Conservation (phyloP, 768 basidiomycete species). For the Gymnopilus dilepis region DNA sequence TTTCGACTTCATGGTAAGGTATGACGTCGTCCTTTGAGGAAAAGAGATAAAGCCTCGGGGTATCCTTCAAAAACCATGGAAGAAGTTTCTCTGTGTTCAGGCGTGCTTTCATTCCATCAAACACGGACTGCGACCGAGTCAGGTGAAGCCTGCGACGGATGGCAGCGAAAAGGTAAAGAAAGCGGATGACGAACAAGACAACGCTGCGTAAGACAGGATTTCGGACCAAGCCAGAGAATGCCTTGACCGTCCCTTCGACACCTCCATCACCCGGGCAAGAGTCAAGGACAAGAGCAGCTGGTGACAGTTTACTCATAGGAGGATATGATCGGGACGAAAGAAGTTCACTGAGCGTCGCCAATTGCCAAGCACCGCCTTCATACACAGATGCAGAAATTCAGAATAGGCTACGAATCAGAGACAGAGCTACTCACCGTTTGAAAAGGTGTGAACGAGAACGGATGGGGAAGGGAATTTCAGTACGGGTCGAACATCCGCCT, state of each 20-base stretch:
- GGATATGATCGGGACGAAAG: constrained; percentile 28
- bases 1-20: constrained; percentile 39
- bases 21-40: constrained; percentile 49
- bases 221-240: constrained; percentile 37
- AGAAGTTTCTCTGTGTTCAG: constrained; percentile 36
- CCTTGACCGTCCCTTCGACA: constrained; percentile 30
- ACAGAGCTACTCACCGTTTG: constrained; percentile 42
- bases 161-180: constrained; percentile 30
- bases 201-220: constrained; percentile 35
- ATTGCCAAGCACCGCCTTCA: constrained; percentile 47
- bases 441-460: constrained; percentile 52
- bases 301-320: constrained; percentile 15
- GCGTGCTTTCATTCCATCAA: constrained; percentile 33
- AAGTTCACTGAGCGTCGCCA: constrained; percentile 39
- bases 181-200: constrained; percentile 29
- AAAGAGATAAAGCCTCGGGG: constrained; percentile 51
- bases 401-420: background rate
- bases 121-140: constrained; percentile 23
- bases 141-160: constrained; percentile 30
- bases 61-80: constrained; percentile 45
- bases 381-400: background rate
- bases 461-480: constrained; percentile 28
- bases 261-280: constrained; percentile 48
- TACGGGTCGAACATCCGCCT: constrained; percentile 11
- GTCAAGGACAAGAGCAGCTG: constrained; percentile 47